A percentile compares a stretch with the other conserved stretches of the same genome.
These are phyloP conservation scores for Atalantia buxifolia DNA, from an alignment of 345 rosid genomes.

Conservation along the genomic window DNA sequence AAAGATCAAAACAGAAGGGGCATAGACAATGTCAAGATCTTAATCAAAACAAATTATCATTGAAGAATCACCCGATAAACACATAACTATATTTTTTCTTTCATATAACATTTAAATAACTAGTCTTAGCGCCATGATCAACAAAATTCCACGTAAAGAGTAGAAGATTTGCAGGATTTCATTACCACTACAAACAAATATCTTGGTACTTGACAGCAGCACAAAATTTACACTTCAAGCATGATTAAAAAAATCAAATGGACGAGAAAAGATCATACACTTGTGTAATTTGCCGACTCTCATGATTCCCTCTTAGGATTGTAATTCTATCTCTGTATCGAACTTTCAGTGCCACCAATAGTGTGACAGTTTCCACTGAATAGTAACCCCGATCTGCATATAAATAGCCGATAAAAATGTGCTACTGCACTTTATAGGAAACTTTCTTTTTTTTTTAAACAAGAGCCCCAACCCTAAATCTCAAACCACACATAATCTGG, in stretches of 20 bases:
- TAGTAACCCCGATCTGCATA: constrained; percentile 98
- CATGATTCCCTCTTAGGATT: constrained; percentile 94
- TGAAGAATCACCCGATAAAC: not conserved
- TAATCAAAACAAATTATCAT: not conserved
- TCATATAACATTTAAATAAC: not conserved
- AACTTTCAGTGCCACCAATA: constrained; percentile 94
- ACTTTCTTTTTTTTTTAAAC: not conserved
- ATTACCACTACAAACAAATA: not conserved
- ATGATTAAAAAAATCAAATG: not conserved
- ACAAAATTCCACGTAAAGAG: not conserved
- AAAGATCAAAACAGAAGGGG: not conserved
- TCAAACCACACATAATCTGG: not conserved
- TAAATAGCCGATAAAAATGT: constrained; percentile 10
- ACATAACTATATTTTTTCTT: not conserved
- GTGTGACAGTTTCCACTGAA: constrained; percentile 96
- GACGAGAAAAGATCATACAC: constrained; percentile 61
- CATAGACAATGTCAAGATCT: not conserved
- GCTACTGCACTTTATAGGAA: not conserved
- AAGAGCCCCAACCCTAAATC: not conserved
- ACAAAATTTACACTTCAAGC: not conserved
- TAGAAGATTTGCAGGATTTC: not conserved
- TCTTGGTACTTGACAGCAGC: not conserved
- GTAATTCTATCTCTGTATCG: constrained; percentile 96
- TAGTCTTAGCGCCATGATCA: not conserved
- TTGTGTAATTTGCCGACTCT: constrained; percentile 99